Percentiles rank a stretch among this genome's conserved stretches.
phyloP scores from a whole-genome alignment of 2,329 filamentous ascomycete genomes.

The Fusarium sp. region DNA sequence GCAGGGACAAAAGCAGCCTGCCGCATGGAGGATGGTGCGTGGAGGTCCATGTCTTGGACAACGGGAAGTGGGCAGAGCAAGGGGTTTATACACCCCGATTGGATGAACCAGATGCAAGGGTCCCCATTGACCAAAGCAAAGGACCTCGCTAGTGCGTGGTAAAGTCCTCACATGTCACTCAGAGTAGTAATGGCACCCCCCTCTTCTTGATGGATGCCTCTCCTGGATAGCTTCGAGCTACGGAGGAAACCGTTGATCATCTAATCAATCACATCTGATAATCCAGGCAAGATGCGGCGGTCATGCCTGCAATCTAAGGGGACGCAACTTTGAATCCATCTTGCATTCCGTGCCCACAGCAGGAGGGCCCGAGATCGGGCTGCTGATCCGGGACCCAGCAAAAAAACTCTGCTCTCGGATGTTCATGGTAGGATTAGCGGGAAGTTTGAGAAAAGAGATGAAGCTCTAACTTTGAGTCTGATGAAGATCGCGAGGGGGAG shows the following conservation, averaged over 20 bases:
- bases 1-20: not conserved
- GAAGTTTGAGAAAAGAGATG: not conserved
- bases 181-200: constrained; percentile 4
- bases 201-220: constrained; percentile 12
- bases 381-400: not conserved
- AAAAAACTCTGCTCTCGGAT: constrained; percentile 14
- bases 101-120: not conserved
- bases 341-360: constrained; percentile 17
- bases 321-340: constrained; percentile 10
- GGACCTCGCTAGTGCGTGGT: not conserved
- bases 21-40: not conserved
- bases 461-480: not conserved
- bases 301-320: constrained; percentile 16
- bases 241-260: constrained; percentile 37
- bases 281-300: not conserved
- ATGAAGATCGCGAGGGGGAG: not conserved
- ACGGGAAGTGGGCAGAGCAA: not conserved
- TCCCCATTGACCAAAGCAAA: not conserved
- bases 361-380: constrained; percentile 29
- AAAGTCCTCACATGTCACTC: not conserved
- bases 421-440: not conserved
- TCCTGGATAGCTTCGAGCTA: constrained; percentile 25
- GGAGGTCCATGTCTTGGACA: not conserved
- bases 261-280: constrained; percentile 46
- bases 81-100: not conserved